A percentile compares a stretch with the other conserved stretches of the same genome.
phyloP scores from a whole-genome alignment of 2,329 filamentous ascomycete genomes.

The Colletotrichum sp. region DNA sequence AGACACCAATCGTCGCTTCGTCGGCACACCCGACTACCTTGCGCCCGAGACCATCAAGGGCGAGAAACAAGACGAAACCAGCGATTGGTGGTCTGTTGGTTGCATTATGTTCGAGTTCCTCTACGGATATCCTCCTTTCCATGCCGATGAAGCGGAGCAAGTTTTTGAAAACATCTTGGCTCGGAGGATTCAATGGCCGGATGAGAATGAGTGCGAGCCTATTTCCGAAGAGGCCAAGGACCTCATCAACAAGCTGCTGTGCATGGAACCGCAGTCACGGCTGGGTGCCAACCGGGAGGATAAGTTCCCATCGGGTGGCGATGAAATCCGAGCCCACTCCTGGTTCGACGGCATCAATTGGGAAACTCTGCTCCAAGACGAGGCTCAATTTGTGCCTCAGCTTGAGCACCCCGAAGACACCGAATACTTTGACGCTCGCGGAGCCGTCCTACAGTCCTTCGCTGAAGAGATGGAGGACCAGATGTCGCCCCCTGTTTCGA shows the following conservation, averaged over 20 bases:
- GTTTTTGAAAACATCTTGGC: slow-evolving; percentile 97
- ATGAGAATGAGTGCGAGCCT: slow-evolving; percentile 73
- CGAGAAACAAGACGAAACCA: slow-evolving; percentile 94
- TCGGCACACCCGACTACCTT: slow-evolving; percentile 95
- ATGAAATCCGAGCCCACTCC: slow-evolving; percentile 86
- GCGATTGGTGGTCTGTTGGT: slow-evolving; percentile 99
- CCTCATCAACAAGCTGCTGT: slow-evolving; percentile 90
- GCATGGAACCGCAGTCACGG: slow-evolving; percentile 79
- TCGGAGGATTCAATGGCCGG: slow-evolving; percentile 90
- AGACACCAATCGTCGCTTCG: slow-evolving; percentile 90
- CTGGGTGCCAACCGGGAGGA: slow-evolving; percentile 87
- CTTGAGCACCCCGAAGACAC: slow-evolving; percentile 96
- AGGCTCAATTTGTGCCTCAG: slow-evolving; percentile 92
- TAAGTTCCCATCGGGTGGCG: slow-evolving; percentile 81
- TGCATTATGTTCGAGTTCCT: slow-evolving; percentile 98
- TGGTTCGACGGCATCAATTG: slow-evolving; percentile 92
- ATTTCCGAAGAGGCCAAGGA: slow-evolving; percentile 91
- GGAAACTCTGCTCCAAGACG: slow-evolving; percentile 90
- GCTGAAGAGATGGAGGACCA: slow-evolving; percentile 95
- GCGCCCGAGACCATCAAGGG: slow-evolving; percentile 97
- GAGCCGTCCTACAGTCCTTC: slow-evolving; percentile 91
- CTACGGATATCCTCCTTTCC: slow-evolving; percentile 92
- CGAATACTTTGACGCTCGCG: slow-evolving; percentile 94
- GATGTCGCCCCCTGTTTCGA: slow-evolving; percentile 71
- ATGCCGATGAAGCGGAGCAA: slow-evolving; percentile 85